Percentiles rank a stretch among this genome's conserved stretches.
Conservation (phyloP, 495 filamentous ascomycete species). For the Hyphodiscus hymeniophilus region DNA sequence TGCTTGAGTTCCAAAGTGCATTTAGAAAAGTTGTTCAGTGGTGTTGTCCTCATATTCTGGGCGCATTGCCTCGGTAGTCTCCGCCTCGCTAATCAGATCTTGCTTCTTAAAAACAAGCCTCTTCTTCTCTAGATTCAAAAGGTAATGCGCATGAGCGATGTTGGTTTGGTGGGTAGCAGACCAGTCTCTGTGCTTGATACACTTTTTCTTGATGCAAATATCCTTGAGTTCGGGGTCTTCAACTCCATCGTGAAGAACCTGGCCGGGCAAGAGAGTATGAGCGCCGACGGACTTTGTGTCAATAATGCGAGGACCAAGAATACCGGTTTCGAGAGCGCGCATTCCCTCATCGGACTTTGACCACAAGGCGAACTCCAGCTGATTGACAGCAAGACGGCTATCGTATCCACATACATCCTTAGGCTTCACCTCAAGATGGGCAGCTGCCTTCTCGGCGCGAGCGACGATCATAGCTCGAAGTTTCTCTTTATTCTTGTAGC, state of each 20-base stretch:
- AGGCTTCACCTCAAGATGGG: conserved; percentile 7
- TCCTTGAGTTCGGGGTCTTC: conserved; percentile 9
- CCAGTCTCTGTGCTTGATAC: background rate
- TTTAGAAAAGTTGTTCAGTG: conserved; percentile 12
- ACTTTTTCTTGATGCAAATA: conserved; percentile 11
- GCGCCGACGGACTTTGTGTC: conserved; percentile 8
- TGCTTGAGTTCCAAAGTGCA: background rate
- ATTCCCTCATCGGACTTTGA: conserved; percentile 22
- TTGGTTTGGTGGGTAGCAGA: conserved; percentile 3
- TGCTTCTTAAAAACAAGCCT: conserved; percentile 1
- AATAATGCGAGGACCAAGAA: conserved; percentile 16
- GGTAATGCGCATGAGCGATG: background rate
- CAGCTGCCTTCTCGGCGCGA: conserved; percentile 11
- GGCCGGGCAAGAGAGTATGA: conserved; percentile 6
- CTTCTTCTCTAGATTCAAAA: conserved; percentile 1
- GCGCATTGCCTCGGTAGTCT: conserved; percentile 15
- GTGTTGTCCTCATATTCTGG: conserved; percentile 13
- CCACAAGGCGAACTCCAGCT: conserved; percentile 47
- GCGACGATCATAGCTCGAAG: conserved; percentile 7
- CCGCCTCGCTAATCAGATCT: conserved; percentile 18
- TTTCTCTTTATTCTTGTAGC: conserved; percentile 7
- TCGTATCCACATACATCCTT: conserved; percentile 65
- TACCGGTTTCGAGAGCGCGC: conserved; percentile 11
- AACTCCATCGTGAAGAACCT: background rate
- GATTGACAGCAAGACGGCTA: conserved; percentile 49